These are phyloP conservation scores for Pseudonectria buxi DNA, from an alignment of 2,329 filamentous ascomycete species.

Conservation along the genomic window DNA sequence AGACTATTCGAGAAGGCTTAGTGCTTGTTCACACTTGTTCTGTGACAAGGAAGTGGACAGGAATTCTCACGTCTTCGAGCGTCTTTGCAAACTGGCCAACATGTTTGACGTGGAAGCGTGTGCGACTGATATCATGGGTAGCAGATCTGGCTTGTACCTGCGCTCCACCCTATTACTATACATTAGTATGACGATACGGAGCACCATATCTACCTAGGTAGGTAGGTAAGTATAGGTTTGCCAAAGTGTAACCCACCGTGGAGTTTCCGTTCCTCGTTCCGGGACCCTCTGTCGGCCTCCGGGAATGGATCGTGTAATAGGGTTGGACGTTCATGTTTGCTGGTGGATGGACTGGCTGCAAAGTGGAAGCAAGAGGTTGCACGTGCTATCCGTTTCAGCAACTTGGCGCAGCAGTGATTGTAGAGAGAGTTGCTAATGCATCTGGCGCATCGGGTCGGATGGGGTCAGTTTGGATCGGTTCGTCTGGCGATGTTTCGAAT, in stretches of 20 bases:
- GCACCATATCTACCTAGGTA: too few species aligned
- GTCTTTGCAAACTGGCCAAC: conserved; percentile 47
- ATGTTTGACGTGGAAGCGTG: conserved; percentile 52
- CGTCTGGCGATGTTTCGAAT: too few species aligned
- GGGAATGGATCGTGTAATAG: conserved; percentile 48
- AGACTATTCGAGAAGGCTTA: conserved; percentile 31
- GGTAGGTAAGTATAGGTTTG: background rate
- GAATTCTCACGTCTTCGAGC: conserved; percentile 44
- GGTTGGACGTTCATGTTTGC: too few species aligned
- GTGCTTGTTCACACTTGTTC: too few species aligned
- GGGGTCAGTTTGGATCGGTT: too few species aligned
- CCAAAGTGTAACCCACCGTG: conserved; percentile 34
- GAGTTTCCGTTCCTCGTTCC: conserved; percentile 43
- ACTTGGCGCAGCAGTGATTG: too few species aligned
- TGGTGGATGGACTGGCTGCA: too few species aligned
- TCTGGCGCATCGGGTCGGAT: too few species aligned
- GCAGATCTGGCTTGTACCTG: conserved; percentile 29
- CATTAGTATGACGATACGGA: background rate
- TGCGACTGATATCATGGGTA: conserved; percentile 52
- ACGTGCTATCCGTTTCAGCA: too few species aligned
- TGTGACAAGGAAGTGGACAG: background rate
- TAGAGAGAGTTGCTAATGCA: too few species aligned
- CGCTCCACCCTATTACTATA: conserved; percentile 6
- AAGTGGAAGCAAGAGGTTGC: too few species aligned
- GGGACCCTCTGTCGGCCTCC: conserved; percentile 38